phyloP scores from a whole-genome alignment of 345 rosid species.

The Eucalyptus virginea region DNA sequence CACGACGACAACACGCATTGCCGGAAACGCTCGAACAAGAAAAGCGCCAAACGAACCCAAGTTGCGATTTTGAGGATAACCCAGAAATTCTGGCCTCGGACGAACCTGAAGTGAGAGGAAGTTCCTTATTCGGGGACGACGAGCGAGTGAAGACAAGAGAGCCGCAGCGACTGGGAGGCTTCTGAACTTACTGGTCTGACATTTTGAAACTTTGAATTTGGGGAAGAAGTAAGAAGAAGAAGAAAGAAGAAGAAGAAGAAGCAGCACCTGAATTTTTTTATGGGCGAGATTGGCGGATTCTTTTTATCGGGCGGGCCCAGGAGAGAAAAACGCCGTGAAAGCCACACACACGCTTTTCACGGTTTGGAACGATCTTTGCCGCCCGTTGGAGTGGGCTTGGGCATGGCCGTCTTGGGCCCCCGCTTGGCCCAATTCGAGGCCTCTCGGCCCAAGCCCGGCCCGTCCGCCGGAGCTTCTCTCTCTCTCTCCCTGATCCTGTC shows the following conservation, averaged over 20 bases:
- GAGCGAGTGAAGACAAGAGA: not conserved
- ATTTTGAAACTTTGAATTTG: slow-evolving; percentile 4
- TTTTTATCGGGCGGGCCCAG: not conserved
- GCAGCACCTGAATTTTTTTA: not conserved
- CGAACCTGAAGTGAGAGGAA: not conserved
- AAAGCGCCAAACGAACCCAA: not conserved
- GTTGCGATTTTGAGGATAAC: not conserved
- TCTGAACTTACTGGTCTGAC: not conserved
- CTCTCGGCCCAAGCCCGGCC: not conserved
- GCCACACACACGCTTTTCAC: not conserved
- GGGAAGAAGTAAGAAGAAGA: not conserved
- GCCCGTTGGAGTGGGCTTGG: not conserved
- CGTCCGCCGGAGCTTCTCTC: not conserved
- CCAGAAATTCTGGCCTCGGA: not conserved
- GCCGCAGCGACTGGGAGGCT: not conserved
- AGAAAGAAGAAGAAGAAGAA: not conserved
- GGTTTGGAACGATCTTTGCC: not conserved
- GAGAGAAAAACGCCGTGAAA: not conserved
- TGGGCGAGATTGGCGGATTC: not conserved
- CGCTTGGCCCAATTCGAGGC: not conserved
- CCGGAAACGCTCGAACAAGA: not conserved
- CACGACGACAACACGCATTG: not conserved
- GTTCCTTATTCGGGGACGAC: not conserved
- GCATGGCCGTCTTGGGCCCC: not conserved
- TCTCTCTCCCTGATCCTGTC: not conserved